phyloP scores from a whole-genome alignment of 352 stramenopile species.

The Phytophthora foliorum region DNA sequence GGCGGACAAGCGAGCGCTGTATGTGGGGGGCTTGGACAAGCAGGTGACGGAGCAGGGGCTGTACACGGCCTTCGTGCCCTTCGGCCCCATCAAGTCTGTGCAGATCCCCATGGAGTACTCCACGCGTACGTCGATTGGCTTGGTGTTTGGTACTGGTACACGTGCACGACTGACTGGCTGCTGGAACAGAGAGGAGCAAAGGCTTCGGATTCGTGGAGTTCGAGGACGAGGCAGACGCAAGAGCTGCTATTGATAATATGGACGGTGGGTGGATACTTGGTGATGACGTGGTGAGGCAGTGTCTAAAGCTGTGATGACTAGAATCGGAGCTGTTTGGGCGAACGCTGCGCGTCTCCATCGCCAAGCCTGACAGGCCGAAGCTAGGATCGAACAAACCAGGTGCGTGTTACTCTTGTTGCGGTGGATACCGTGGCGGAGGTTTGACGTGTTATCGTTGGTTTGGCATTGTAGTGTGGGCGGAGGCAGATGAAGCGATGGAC shows the following conservation, averaged over 20 bases:
- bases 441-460: not conserved
- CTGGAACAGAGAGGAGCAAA: constrained; percentile 77
- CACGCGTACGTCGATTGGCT: constrained; percentile 59
- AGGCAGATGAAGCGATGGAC: constrained; percentile 47
- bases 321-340: constrained; percentile 93
- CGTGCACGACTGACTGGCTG: constrained; percentile 1
- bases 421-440: not conserved
- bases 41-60: constrained; percentile 90
- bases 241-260: constrained; percentile 97
- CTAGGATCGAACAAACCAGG: constrained; percentile 83
- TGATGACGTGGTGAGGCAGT: not conserved
- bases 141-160: not conserved
- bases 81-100: constrained; percentile 82
- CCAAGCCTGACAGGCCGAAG: constrained; percentile 86
- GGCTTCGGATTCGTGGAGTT: constrained; percentile 96
- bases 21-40: constrained; percentile 92
- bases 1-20: constrained; percentile 81
- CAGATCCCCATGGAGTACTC: constrained; percentile 81
- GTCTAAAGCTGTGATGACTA: constrained; percentile 30
- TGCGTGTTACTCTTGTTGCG: constrained; percentile 26
- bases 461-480: constrained; percentile 66
- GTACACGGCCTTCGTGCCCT: constrained; percentile 88
- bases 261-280: constrained; percentile 65
- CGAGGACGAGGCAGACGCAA: constrained; percentile 89
- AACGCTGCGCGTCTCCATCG: constrained; percentile 93